These are phyloP conservation scores for Pisolithus orientalis DNA, from an alignment of 768 basidiomycete species.

Conservation along the genomic window DNA sequence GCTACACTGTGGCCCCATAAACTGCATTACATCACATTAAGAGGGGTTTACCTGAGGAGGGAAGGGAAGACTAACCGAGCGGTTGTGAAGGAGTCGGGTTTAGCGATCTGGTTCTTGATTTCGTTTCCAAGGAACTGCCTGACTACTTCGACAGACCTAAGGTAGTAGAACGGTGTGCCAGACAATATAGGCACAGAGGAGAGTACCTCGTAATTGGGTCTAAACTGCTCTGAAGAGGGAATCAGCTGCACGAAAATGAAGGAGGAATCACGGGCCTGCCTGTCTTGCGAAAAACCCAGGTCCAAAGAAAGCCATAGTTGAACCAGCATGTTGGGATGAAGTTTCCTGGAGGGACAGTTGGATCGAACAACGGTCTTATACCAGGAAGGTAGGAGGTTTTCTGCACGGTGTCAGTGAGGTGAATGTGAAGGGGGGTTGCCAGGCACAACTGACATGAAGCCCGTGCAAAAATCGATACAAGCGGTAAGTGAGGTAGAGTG, in stretches of 20 bases:
- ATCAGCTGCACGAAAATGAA: not conserved
- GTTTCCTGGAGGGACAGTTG: conserved; percentile 32
- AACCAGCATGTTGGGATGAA: conserved; percentile 36
- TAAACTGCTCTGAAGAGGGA: conserved; percentile 4
- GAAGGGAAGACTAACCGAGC: not conserved
- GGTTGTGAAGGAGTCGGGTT: conserved; percentile 7
- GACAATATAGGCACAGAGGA: conserved; percentile 6
- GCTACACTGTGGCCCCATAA: conserved; percentile 43
- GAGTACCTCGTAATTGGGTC: conserved; percentile 10
- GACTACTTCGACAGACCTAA: conserved; percentile 3
- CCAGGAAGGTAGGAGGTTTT: conserved; percentile 33
- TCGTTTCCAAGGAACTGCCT: conserved; percentile 8
- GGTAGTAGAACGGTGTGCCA: conserved; percentile 5
- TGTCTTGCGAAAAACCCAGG: conserved; percentile 32
- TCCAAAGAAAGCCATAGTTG: conserved; percentile 33
- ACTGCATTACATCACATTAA: not conserved
- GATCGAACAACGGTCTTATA: conserved; percentile 36
- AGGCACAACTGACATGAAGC: not conserved
- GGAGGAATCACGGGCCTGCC: conserved; percentile 19
- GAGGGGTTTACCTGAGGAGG: not conserved
- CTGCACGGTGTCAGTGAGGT: conserved; percentile 16
- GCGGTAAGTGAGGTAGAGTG: not conserved
- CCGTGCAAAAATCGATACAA: not conserved
- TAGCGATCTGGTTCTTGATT: conserved; percentile 8
- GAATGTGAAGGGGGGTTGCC: not conserved